phyloP scores from a whole-genome alignment of 768 basidiomycete genomes.

The Suillus bovinus region DNA sequence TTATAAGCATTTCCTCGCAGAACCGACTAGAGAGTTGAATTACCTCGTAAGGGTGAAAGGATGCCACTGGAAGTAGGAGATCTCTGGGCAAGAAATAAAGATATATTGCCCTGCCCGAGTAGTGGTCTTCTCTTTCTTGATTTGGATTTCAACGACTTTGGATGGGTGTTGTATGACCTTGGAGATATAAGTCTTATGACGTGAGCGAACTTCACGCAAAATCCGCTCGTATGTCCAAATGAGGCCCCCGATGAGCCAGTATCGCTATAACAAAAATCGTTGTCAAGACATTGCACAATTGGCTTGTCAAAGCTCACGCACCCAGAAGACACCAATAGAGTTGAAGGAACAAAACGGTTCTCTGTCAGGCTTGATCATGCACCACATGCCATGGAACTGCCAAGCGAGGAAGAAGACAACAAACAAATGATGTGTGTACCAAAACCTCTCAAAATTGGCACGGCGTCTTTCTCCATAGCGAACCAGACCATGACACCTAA shows the following conservation, averaged over 20 bases:
- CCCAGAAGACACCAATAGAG: conserved; percentile 94
- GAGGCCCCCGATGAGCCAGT: conserved; percentile 85
- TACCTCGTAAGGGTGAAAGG: conserved; percentile 92
- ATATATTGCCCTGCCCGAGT: conserved; percentile 91
- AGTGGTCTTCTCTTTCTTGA: conserved; percentile 92
- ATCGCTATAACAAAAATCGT: conserved; percentile 54
- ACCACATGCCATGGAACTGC: conserved; percentile 97
- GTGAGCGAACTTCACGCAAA: conserved; percentile 87
- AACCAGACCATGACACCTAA: conserved; percentile 84
- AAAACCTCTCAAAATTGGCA: conserved; percentile 84
- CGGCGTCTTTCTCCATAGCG: conserved; percentile 78
- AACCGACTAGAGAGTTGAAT: conserved; percentile 10
- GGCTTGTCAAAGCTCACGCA: conserved; percentile 36
- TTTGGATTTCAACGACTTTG: conserved; percentile 92
- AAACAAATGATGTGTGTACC: conserved; percentile 89
- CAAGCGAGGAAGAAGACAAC: conserved; percentile 90
- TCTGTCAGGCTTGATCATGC: conserved; percentile 92
- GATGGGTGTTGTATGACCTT: conserved; percentile 96
- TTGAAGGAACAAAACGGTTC: conserved; percentile 86
- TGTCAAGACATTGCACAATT: conserved; percentile 10
- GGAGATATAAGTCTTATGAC: conserved; percentile 89
- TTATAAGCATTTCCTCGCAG: not conserved
- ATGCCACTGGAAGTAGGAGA: conserved; percentile 97
- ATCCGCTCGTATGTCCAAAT: conserved; percentile 89
- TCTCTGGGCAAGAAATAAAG: conserved; percentile 86